Evolutionary conservation across 352 stramenopile species (phyloP).

Genomic region (Poterioochromonas sp.): DNA sequence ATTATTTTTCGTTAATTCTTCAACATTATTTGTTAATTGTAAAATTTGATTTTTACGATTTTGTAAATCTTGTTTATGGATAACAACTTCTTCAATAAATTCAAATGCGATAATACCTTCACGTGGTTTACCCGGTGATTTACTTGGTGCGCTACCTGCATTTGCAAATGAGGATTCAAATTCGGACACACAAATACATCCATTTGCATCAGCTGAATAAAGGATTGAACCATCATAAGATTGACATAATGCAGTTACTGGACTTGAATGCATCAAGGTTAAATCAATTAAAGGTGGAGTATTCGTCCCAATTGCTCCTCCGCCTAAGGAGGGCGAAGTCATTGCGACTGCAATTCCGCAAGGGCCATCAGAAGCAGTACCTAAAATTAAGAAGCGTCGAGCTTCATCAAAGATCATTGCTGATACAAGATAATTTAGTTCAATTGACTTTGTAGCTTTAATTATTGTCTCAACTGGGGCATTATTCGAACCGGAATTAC

Average conservation of each 20-base stretch:
- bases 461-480: neutral
- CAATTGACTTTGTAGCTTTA: neutral
- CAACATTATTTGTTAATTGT: constrained; percentile 32
- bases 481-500: neutral
- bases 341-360: neutral
- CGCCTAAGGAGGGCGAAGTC: constrained; percentile 20
- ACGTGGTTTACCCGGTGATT: neutral
- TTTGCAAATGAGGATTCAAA: constrained; percentile 48
- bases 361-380: neutral
- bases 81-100: constrained; percentile 40
- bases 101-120: constrained; percentile 20
- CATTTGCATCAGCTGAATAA: constrained; percentile 76
- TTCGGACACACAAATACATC: constrained; percentile 73
- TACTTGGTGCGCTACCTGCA: neutral
- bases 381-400: neutral
- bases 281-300: constrained; percentile 15
- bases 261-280: constrained; percentile 36
- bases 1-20: constrained; percentile 73
- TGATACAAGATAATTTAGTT: neutral
- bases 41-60: constrained; percentile 25
- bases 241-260: constrained; percentile 65
- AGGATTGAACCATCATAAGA: constrained; percentile 76
- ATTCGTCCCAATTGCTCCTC: neutral
- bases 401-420: constrained; percentile 3
- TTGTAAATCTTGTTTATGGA: neutral